These are phyloP conservation scores for Osmanthus fragrans DNA, from an alignment of 257 asterid species.

Conservation along the genomic window DNA sequence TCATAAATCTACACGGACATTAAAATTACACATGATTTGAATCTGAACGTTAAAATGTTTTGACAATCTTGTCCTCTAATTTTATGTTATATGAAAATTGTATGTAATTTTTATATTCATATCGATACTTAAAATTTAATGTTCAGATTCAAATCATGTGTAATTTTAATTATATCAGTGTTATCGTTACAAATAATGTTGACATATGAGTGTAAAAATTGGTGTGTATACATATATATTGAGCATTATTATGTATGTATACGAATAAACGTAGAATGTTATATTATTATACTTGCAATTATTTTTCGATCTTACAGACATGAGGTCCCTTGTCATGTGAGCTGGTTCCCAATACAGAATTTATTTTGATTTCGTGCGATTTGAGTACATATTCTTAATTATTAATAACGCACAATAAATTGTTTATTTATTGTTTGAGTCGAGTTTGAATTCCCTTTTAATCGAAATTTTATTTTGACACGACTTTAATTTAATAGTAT, in stretches of 20 bases:
- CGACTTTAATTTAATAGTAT: background rate
- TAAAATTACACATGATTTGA: no score
- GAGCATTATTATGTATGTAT: background rate
- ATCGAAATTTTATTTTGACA: background rate
- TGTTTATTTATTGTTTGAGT: background rate
- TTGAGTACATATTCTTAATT: background rate
- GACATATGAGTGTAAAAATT: background rate
- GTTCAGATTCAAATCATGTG: no score
- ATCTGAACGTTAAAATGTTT: no score
- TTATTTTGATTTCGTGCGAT: background rate
- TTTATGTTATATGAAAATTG: no score
- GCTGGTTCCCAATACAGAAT: background rate
- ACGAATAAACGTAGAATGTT: background rate
- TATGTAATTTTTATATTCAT: no score
- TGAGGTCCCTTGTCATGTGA: background rate
- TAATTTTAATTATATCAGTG: no score
- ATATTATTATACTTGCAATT: background rate
- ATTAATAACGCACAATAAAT: background rate
- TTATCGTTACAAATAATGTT: background rate
- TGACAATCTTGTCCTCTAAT: no score
- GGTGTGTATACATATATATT: background rate
- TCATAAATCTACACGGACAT: no score
- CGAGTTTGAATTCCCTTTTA: background rate
- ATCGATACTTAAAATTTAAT: no score
- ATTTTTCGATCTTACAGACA: background rate